These are phyloP conservation scores for Orbilia blumenaviensis DNA, from an alignment of 2,329 filamentous ascomycete species.

Conservation along the genomic window DNA sequence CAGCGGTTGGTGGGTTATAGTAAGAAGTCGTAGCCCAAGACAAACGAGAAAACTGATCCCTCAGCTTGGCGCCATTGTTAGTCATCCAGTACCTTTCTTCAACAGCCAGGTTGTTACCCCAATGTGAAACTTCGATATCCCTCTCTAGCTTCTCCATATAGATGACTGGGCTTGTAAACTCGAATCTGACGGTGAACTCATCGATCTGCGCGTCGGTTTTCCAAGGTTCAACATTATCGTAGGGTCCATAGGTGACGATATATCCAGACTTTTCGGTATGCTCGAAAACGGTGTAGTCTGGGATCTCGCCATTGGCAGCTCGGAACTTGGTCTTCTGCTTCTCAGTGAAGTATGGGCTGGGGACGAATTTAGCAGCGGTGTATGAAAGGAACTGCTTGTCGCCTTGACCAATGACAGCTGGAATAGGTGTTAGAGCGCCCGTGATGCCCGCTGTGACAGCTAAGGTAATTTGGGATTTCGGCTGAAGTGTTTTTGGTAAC, in stretches of 20 bases:
- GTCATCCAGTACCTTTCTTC: constrained; percentile 91
- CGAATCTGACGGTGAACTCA: constrained; percentile 82
- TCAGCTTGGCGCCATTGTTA: constrained; percentile 83
- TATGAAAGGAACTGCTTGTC: constrained; percentile 88
- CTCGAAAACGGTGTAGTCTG: constrained; percentile 83
- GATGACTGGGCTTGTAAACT: constrained; percentile 91
- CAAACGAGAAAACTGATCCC: constrained; percentile 76
- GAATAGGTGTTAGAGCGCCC: constrained; percentile 80
- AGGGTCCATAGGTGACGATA: constrained; percentile 90
- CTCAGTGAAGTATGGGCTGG: constrained; percentile 81
- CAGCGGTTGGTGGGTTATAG: constrained; percentile 78
- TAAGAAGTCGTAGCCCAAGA: constrained; percentile 78
- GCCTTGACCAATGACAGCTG: constrained; percentile 81
- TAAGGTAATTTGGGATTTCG: constrained; percentile 82
- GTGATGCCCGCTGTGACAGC: constrained; percentile 86
- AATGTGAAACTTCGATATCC: constrained; percentile 94
- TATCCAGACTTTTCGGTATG: constrained; percentile 84
- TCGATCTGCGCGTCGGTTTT: constrained; percentile 68
- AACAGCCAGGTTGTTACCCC: constrained; percentile 94
- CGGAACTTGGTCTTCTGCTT: constrained; percentile 99
- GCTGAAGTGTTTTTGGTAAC: constrained; percentile 76
- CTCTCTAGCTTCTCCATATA: constrained; percentile 82
- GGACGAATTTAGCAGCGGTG: constrained; percentile 83
- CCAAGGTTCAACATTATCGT: constrained; percentile 63
- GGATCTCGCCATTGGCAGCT: constrained; percentile 77